phyloP scores from a whole-genome alignment of 192 early-diverging fungal genomes.

The Radiomyces spectabilis region DNA sequence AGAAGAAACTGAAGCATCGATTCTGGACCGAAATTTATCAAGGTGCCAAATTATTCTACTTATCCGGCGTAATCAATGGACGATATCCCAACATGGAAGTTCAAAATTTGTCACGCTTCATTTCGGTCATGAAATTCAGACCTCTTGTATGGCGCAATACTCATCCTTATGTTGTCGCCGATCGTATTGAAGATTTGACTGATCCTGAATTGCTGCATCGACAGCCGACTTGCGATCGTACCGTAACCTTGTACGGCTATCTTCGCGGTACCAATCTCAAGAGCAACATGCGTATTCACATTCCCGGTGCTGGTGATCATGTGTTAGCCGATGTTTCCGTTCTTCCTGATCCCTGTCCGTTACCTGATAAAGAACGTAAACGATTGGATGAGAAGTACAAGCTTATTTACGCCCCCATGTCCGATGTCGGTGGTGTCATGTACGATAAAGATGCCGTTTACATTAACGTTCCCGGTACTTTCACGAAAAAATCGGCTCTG shows the following conservation, averaged over 20 bases:
- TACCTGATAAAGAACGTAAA: constrained; percentile 89
- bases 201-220: constrained; percentile 76
- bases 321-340: constrained; percentile 65
- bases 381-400: constrained; percentile 90
- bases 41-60: constrained; percentile 97
- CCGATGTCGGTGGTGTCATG: constrained; percentile 95
- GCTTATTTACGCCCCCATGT: constrained; percentile 97
- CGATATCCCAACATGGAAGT: constrained; percentile 91
- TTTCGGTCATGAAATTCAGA: constrained; percentile 98
- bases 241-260: constrained; percentile 92
- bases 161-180: constrained; percentile 96
- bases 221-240: constrained; percentile 85
- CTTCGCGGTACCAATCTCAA: constrained; percentile 93
- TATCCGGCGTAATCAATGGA: constrained; percentile 94
- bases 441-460: constrained; percentile 99
- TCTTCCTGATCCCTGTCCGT: constrained; percentile 92
- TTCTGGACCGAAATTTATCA: constrained; percentile 99
- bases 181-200: constrained; percentile 95
- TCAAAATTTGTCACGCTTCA: constrained; percentile 91
- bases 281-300: constrained; percentile 79
- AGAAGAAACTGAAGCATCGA: constrained; percentile 94
- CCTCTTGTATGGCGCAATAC: constrained; percentile 95
- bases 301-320: constrained; percentile 93
- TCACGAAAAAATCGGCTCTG: constrained; percentile 51
- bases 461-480: constrained; percentile 88